phyloP scores from a whole-genome alignment of 768 basidiomycete species.

The Serendipita sp. region DNA sequence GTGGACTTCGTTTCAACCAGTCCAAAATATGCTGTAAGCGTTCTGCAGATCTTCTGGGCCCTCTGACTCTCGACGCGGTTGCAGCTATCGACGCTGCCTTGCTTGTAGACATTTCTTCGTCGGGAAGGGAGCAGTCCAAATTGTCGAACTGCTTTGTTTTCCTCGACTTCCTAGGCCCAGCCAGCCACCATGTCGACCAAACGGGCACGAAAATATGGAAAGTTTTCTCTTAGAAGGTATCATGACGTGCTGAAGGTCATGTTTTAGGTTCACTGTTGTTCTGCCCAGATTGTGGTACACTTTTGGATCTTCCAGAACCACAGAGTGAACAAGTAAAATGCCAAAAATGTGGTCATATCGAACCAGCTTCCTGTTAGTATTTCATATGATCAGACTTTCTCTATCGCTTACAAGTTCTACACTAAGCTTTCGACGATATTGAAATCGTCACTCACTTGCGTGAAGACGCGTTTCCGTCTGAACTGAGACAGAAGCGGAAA shows the following conservation, averaged over 20 bases:
- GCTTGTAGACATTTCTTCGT: neutral
- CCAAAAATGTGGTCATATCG: slow-evolving; percentile 74
- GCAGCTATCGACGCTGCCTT: neutral
- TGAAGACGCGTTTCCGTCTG: slow-evolving; percentile 87
- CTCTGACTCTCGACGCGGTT: neutral
- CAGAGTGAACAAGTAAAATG: slow-evolving; percentile 62
- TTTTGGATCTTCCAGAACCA: slow-evolving; percentile 66
- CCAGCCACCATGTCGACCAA: neutral
- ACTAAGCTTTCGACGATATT: slow-evolving; percentile 76
- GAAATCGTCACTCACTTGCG: slow-evolving; percentile 81
- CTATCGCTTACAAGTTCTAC: neutral
- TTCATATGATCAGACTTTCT: neutral
- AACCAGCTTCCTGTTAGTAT: slow-evolving; percentile 63
- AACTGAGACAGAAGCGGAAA: slow-evolving; percentile 70
- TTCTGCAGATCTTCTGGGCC: neutral
- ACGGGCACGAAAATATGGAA: neutral
- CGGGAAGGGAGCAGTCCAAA: neutral
- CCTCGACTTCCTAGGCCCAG: neutral
- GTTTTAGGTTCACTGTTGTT: slow-evolving; percentile 73
- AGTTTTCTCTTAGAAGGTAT: neutral
- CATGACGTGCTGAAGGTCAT: neutral
- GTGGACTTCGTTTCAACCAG: neutral
- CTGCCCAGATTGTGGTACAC: slow-evolving; percentile 82
- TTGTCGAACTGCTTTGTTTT: neutral
- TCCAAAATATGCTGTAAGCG: neutral